These are phyloP conservation scores for Epichloe sibirici DNA, from an alignment of 2,329 filamentous ascomycete species.

Conservation along the genomic window DNA sequence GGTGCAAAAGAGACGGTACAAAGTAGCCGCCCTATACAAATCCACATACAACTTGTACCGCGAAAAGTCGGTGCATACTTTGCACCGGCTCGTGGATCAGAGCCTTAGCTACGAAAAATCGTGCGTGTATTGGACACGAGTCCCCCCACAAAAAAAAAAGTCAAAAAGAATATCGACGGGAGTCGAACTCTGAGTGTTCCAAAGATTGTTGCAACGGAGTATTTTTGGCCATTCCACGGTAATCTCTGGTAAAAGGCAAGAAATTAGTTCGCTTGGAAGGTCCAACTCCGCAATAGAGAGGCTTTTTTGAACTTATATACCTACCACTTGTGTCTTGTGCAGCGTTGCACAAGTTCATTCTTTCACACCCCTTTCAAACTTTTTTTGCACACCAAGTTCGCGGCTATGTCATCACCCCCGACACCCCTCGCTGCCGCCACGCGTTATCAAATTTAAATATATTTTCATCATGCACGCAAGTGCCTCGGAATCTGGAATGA, in stretches of 20 bases:
- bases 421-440: too few relatives aligned
- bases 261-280: conserved; percentile 10
- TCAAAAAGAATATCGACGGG: not conserved
- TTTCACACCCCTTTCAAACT: too few relatives aligned
- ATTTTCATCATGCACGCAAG: not conserved
- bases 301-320: not conserved
- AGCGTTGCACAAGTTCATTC: not conserved
- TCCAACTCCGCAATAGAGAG: not conserved
- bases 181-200: conserved; percentile 5
- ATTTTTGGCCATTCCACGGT: conserved; percentile 9
- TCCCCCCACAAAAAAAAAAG: not conserved
- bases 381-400: not conserved
- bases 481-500: not conserved
- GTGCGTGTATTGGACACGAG: too few relatives aligned
- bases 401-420: not conserved
- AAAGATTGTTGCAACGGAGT: conserved; percentile 8
- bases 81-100: too few relatives aligned
- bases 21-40: too few relatives aligned
- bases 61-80: too few relatives aligned
- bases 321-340: not conserved
- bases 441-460: not conserved
- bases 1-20: too few relatives aligned
- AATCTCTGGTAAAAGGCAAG: conserved; percentile 11
- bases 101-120: too few relatives aligned
- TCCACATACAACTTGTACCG: too few relatives aligned